Base-by-base conservation (phyloP, 768 basidiomycete genomes). In the Tricholoma flavovirens region DNA sequence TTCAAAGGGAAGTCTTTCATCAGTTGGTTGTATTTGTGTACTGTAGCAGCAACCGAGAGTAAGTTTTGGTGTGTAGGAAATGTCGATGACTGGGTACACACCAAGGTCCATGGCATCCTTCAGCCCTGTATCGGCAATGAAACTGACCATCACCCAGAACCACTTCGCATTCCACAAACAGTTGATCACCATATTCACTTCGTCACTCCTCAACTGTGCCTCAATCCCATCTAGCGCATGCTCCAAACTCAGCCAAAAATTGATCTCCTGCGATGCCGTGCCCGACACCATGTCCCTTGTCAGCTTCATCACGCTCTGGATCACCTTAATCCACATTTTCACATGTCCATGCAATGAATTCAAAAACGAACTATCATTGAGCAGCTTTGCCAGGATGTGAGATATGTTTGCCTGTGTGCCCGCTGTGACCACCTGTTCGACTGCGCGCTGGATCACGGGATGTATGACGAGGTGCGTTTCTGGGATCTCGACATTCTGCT, bases 1-100 rank as follows among this genome's bases (percentile, higher is more conserved):
- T 99, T 97, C 24, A 99, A 77, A 0, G 96, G 95, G 64, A 98
- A 98, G 66, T 99, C 96, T 73, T 96, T 97, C 97, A 98, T 98
- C 55, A 98, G 79, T 59, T 90, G 87, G 65, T 98, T 98, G 76
- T 98, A 95, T 70, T 97, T 98, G 78, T 95, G 93, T 11, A 98
- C 96, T 91, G 61, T 5, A 19, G 53, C 58, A 24, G 24, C 11
- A 11, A 14, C 11, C 24, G 45, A 55, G 14, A 17, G 38, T 55
- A 12, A 51, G 51, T 26, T 12, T 48, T 17, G 36, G 24, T 17
- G 6, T 43, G 22, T 14, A 14, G 15, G 57, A 29, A 4, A 49
- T 51, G 17, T 30, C 29, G 33, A 12, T 21, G 36, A 17, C 4
- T 22, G 6, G 38, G 24, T 11, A 72, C 86, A 64, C 58, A 88